Conservation (phyloP, 2,329 filamentous ascomycete species). For the Colletotrichum kahawae region DNA sequence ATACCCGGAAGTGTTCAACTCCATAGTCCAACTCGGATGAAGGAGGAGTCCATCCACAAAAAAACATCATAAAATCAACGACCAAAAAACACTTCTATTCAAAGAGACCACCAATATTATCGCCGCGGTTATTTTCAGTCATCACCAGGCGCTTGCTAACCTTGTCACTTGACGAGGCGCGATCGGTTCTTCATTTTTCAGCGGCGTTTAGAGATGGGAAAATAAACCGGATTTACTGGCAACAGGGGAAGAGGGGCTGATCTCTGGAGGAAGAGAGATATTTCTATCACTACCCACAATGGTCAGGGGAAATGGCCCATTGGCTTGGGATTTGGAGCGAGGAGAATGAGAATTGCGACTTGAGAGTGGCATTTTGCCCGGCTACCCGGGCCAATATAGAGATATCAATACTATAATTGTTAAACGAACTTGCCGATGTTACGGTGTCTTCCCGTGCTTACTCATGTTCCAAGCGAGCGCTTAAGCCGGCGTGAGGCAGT, state of each 20-base stretch:
- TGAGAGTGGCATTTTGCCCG: background rate
- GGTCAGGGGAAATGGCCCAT: background rate
- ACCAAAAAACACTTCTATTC: background rate
- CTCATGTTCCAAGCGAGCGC: background rate
- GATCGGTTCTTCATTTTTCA: background rate
- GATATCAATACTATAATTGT: background rate
- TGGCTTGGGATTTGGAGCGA: background rate
- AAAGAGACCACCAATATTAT: background rate
- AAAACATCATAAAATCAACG: background rate
- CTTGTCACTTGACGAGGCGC: background rate
- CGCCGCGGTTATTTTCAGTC: background rate
- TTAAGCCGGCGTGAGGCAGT: background rate
- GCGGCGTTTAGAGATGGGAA: background rate
- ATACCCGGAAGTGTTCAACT: background rate
- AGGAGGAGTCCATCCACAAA: background rate
- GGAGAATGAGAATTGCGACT: background rate
- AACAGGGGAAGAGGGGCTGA: background rate
- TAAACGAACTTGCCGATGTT: background rate
- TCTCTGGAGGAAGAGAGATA: background rate
- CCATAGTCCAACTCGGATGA: background rate
- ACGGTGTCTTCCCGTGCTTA: background rate
- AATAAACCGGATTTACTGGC: background rate
- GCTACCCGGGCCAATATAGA: background rate
- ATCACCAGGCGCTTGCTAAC: background rate
- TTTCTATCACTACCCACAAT: background rate